Base-by-base conservation (phyloP, 1,284 basidiomycete genomes). In the Wallemia ichthyophaga region DNA sequence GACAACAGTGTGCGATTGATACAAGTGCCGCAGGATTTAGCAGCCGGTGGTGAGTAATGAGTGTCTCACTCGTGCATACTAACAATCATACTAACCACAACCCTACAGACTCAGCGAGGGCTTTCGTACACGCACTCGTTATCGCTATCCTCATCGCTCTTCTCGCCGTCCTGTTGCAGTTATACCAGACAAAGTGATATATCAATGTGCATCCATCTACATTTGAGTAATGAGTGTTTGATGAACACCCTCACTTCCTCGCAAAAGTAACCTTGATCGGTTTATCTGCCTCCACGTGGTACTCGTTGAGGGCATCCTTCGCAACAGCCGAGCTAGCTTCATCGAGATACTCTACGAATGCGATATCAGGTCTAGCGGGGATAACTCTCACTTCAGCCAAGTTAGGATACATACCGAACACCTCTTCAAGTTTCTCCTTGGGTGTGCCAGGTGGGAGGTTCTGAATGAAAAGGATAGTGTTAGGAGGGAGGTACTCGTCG, bases 401-500 rank as follows among this genome's bases (percentile, higher is more conserved):
- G 66, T 89, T 89, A 58, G 87, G 83, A 70, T 91, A 88, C 83
- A 87, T 83, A 61, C 84, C 81, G 73, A 94, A 94, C 31, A 94
- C 74, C 1, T 80, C 78, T 69, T 82, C 79, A 63, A 95, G 80
- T 66, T 86, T 82, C 59, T 91, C 87, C 68, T 91, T 87, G 59
- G 81, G 86, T 37, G 72, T 82, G 66, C 88, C 85, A 59, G 73
- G 71, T n/a, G 88, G 88, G 27, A 94, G 74, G 69, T 94, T 94
- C 73, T 99, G 92, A 63, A 98, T 70, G 76, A 99, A 99, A 60
- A 99, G 78, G 71, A 96, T 92, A 70, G 89, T 89, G 82, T 99
- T 98, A 27, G 92, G 92, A 2, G 94, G 94, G 7, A 98, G 78
- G 71, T 98, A 98, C 71, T 98, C 92, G 82, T 99, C 92, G 27